These are phyloP conservation scores for Cicer judaicum DNA, from an alignment of 306 rosid species.

Conservation along the genomic window DNA sequence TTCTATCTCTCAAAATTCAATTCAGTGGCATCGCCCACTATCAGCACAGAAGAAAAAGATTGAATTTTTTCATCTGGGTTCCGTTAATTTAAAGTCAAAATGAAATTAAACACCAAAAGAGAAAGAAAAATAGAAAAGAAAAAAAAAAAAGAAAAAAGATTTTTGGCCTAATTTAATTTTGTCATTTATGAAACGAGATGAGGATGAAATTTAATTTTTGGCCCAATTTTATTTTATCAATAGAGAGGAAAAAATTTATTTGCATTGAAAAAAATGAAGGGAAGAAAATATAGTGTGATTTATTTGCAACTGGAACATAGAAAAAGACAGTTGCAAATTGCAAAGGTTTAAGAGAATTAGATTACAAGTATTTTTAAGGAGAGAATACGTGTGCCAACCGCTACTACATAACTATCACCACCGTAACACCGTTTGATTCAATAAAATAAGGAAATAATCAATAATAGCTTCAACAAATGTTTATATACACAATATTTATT, in stretches of 20 bases:
- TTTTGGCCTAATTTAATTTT: constrained; percentile 26
- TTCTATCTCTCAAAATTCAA: constrained; percentile 27
- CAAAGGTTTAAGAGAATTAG: not conserved
- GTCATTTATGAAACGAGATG: constrained; percentile 49
- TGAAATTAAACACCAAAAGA: constrained; percentile 37
- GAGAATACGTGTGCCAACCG: constrained; percentile 13
- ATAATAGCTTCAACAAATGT: too few species aligned
- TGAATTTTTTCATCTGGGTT: constrained; percentile 44
- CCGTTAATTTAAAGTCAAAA: constrained; percentile 24
- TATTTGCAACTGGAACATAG: not conserved
- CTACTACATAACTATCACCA: not conserved
- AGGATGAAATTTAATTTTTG: not conserved
- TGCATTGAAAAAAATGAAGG: constrained; percentile 21
- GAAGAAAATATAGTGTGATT: not conserved
- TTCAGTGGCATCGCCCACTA: constrained; percentile 38
- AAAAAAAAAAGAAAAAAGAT: not conserved
- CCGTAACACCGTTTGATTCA: constrained; percentile 1
- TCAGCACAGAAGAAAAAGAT: constrained; percentile 17
- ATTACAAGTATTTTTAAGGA: not conserved
- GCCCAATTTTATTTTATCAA: not conserved
- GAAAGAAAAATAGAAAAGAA: not conserved
- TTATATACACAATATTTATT: too few species aligned
- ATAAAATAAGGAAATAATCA: not conserved
- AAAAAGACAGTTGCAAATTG: not conserved
- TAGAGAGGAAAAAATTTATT: not conserved